Evolutionary conservation across 2,329 filamentous ascomycete genomes (phyloP).

Genomic region (Colletotrichum incanum): DNA sequence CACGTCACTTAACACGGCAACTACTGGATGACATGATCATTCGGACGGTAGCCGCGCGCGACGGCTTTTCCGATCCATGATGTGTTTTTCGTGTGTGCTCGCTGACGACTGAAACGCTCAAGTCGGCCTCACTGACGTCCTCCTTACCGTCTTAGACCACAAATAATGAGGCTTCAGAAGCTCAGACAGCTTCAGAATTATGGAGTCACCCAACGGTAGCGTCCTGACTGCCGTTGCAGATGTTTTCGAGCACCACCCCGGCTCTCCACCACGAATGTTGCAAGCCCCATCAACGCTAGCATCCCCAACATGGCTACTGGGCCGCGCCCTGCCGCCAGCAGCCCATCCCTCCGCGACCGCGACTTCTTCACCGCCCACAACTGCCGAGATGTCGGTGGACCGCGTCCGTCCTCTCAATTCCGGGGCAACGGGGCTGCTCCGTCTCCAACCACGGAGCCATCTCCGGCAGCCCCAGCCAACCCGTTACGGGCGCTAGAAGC

Average conservation of each 20-base stretch:
- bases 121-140: constrained; percentile 6
- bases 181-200: constrained; percentile 5
- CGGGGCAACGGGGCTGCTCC: constrained; percentile 21
- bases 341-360: neutral
- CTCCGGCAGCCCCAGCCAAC: neutral
- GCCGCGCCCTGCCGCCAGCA: neutral
- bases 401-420: constrained; percentile 17
- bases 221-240: neutral
- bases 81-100: neutral
- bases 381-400: constrained; percentile 19
- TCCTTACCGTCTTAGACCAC: neutral
- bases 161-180: neutral
- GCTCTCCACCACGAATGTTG: constrained; percentile 14
- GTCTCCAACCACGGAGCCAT: neutral
- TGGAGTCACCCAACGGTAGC: neutral
- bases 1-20: neutral
- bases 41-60: constrained; percentile 1
- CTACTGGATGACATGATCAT: neutral
- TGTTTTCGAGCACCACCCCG: neutral
- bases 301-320: constrained; percentile 5
- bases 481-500: neutral
- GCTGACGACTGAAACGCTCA: constrained; percentile 3
- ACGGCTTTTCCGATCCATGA: neutral
- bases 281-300: constrained; percentile 23
- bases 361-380: neutral